Evolutionary conservation across 495 filamentous ascomycete species (phyloP).

Genomic region (Annulohypoxylon moriforme): DNA sequence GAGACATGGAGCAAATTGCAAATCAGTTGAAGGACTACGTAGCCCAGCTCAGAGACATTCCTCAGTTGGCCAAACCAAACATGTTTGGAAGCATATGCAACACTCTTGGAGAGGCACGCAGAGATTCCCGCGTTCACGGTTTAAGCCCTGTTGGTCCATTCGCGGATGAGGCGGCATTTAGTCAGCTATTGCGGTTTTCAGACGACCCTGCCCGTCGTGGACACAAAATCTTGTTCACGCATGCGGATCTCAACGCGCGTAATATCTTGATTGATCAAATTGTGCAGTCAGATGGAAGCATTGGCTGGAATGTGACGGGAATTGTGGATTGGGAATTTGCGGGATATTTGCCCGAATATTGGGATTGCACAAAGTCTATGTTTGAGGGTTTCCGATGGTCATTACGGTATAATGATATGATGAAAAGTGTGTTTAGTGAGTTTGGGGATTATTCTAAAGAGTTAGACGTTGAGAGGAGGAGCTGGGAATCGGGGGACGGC

Average conservation of each 20-base stretch:
- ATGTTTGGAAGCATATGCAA: constrained; percentile 39
- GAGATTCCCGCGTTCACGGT: constrained; percentile 42
- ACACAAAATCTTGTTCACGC: constrained; percentile 57
- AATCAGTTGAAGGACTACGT: constrained; percentile 46
- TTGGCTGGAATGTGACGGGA: constrained; percentile 34
- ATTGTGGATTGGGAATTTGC: constrained; percentile 42
- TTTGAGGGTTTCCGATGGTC: constrained; percentile 47
- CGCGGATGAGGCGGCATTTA: constrained; percentile 49
- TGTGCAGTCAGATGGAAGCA: constrained; percentile 33
- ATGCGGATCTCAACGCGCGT: constrained; percentile 59
- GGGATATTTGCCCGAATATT: constrained; percentile 42
- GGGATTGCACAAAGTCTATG: constrained; percentile 42
- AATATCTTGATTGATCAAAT: constrained; percentile 57
- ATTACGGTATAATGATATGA: constrained; percentile 37
- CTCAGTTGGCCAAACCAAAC: constrained; percentile 21
- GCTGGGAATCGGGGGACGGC: constrained; percentile 43
- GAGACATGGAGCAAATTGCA: constrained; percentile 36
- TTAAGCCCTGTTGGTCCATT: constrained; percentile 48
- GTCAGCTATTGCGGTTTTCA: constrained; percentile 41
- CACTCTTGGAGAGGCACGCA: constrained; percentile 41
- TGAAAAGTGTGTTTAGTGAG: constrained; percentile 36
- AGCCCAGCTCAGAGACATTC: constrained; percentile 44
- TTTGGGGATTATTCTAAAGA: constrained; percentile 48
- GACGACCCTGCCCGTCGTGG: constrained; percentile 46
- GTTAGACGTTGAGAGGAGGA: constrained; percentile 44